Base-by-base conservation (phyloP, 2,329 filamentous ascomycete genomes). In the Tolypocladium tundrense region DNA sequence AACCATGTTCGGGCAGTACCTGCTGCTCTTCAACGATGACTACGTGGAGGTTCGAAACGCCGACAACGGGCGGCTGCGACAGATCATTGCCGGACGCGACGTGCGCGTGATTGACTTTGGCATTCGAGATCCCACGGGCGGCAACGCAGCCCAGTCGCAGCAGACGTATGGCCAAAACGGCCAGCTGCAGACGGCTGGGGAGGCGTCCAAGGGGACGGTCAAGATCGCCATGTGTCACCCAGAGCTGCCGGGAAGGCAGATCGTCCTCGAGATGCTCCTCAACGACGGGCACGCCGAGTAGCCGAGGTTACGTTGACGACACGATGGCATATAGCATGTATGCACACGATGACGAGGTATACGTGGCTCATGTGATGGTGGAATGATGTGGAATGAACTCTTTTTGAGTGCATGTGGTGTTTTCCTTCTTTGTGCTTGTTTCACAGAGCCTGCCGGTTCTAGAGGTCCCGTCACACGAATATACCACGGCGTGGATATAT, bases 21-120 rank as follows among this genome's bases (percentile, higher is more conserved):
- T 99, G 5, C 79, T 99, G 9, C 83, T 99, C 5, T 96, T 97
- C 75, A 94, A 97, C 70, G 88, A 90, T 27, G 93, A 97, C 72
- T 99, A 97, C 65, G 91, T 99, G 53, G 94, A 99, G 75, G 91
- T 99, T 56, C 85, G 94, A 57, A 97, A 99, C 67, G 94, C 94
- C 21, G 91, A 97, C 76, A 97, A 97, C 68, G 94, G 94, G 0
- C 83, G 95, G 24, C 73, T 99, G 62, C 84, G 94, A 66, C 94
- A 99, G 75, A 94, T 99, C 59, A 96, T 99, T 64, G 88, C 91
- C 0, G 94, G 94, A 0, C 81, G 90, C 61, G 92, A 97, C 68
- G 91, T 99, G 54, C 87, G 88, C 62, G 91, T 92, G 65, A 79
- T 99, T 11, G 95, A 99, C 70, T 91, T 95, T 67, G 91, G 90